phyloP scores from a whole-genome alignment of 768 basidiomycete species.

The Mycena olivaceomarginata region DNA sequence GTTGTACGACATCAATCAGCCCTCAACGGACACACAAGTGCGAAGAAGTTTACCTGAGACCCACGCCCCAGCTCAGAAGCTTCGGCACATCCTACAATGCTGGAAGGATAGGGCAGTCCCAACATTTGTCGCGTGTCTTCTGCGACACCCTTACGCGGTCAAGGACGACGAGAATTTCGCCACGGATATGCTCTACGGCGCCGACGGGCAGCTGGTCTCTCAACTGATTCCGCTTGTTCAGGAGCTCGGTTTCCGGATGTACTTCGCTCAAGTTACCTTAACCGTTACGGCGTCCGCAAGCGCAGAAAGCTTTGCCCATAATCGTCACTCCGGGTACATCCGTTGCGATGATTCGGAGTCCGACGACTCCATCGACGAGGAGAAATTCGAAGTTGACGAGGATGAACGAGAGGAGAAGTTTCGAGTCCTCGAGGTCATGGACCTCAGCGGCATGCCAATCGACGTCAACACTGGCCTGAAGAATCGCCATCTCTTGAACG shows the following conservation, averaged over 20 bases:
- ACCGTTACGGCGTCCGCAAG: not conserved
- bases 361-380: constrained; percentile 8
- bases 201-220: constrained; percentile 8
- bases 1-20: constrained; percentile 14
- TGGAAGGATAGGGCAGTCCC: constrained; percentile 6
- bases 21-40: not conserved
- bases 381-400: not conserved
- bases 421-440: not conserved
- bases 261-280: constrained; percentile 1
- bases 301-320: not conserved
- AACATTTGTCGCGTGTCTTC: not conserved
- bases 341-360: not conserved
- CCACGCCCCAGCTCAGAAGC: not conserved
- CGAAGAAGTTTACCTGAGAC: not conserved
- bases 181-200: not conserved
- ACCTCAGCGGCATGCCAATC: constrained; percentile 20
- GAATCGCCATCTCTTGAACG: not conserved
- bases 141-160: not conserved
- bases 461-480: not conserved
- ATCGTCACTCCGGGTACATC: not conserved
- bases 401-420: not conserved
- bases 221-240: not conserved
- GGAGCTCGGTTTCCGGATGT: not conserved
- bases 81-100: not conserved
- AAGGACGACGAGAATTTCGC: not conserved